Evolutionary conservation across 495 filamentous ascomycete genomes (phyloP), one percentile per base, ranked within the genome.

Genomic region (Rhypophila decipiens): DNA sequence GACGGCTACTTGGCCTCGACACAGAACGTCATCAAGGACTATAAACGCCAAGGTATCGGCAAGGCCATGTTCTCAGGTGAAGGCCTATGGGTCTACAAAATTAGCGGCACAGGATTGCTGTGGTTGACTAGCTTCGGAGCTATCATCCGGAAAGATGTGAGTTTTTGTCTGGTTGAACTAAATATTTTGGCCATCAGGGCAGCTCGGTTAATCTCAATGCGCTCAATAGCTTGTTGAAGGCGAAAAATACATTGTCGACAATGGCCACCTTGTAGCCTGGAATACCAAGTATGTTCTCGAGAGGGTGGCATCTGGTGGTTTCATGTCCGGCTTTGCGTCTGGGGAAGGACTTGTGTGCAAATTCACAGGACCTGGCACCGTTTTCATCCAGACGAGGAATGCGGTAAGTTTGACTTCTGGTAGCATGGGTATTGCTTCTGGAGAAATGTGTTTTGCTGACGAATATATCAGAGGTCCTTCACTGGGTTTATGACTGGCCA

Each of bases 201-300:
- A 20, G 20, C 5, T 15, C n/a, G n/a, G 36, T 31, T 40, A 52
- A 63, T 39, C 53, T 46, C n/a, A 15, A 48, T 24, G 2, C 12
- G 12, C 19, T 44, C 19, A 22, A 21, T 48, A 93, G 84, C 75
- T 96, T 19, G 71, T 67, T 24, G 80, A 85, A 5, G 81, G 81
- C 2, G 91, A 97, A 59, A 80, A 80, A 46, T 98, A 95, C 63
- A 86, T 89, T 47, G 82, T 98, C 42, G 90, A 98, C 57, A 98
- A 98, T 57, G 91, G 90, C 9, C 90, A 98, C 52, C 72, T 98
- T 5, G 90, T 98, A 1, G 94, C 93, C 4, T 98, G 93, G 93
- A 96, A 96, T 58, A 91, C 87, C 64, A 86, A 94, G 51, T 98
- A 97, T 58, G 71, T 84, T 10, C 79, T 97, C 38, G 88, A 95